Evolutionary conservation across 805 yeast genomes (phyloP), one percentile per base, ranked within the genome.

Genomic region (Candida coquimbonensis): DNA sequence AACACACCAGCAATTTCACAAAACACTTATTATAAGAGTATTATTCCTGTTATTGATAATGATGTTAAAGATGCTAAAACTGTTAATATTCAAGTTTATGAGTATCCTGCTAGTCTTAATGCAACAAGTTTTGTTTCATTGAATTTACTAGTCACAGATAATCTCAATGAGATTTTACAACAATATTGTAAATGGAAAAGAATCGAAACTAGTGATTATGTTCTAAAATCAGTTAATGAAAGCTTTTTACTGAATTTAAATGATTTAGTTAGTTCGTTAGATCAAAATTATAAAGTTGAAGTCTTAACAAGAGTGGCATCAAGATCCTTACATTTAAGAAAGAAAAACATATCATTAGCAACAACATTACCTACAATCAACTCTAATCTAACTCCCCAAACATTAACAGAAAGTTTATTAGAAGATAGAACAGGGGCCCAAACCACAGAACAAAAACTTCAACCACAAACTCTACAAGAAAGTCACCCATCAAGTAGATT

Each of bases 251-350:
- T 66, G 8, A 69, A 70, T 46, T 49, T 68, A n/a, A 66, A 68
- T 35, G 72, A 67, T 42, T 61, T 67, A 4, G 65, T 74, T 26
- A 60, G 66, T 27, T 58, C 72, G 4, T 56, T 75, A 11, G 74
- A 71, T 51, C 73, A 72, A 5, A 61, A 65, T 39, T 56, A 60
- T 44, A 60, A 60, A 16, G 57, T 76, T 17, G 79, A 74, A 45
- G 56, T 72, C 6, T 56, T 75, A 4, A 66, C 75, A 1, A 70
- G 66, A 50, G 62, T 64, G 42, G 69, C 67, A 25, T 70, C 76
- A 0, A 64, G 74, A 40, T 60, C 57, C 11, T 41, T 67, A 24
- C 57, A 56, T 4, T 50, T 69, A 16, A 64, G 54, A 47, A 63
- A 65, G 45, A 57, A 60, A 48, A 63, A 56, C 42, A n/a, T 43